A percentile compares a stretch with the other conserved stretches of the same genome.
phyloP scores from a whole-genome alignment of 2,329 filamentous ascomycete species.

The Pyrenochaeta sp. region DNA sequence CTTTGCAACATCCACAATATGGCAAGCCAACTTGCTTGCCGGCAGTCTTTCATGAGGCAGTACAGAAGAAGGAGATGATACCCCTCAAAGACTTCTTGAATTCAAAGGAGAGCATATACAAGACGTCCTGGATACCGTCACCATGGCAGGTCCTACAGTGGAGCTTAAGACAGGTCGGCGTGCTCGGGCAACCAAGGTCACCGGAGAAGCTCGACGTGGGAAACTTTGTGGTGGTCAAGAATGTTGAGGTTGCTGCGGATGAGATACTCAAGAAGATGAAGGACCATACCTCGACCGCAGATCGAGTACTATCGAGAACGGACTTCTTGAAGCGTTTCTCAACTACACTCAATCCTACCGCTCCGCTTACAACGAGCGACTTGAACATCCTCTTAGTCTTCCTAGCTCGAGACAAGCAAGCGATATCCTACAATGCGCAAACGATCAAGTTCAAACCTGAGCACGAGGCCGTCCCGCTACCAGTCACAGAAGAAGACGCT shows the following conservation, averaged over 20 bases:
- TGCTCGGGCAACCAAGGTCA: conserved; percentile 59
- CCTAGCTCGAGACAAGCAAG: conserved; percentile 68
- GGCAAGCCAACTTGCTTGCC: conserved; percentile 84
- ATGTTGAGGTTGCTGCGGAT: conserved; percentile 65
- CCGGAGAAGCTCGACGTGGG: conserved; percentile 68
- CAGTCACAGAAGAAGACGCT: conserved; percentile 79
- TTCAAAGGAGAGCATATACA: conserved; percentile 75
- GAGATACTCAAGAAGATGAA: conserved; percentile 49
- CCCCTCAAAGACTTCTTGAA: conserved; percentile 73
- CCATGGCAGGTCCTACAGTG: conserved; percentile 78
- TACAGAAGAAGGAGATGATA: conserved; percentile 74
- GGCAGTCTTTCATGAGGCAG: conserved; percentile 78
- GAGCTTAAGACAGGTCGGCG: conserved; percentile 72
- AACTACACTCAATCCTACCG: conserved; percentile 32
- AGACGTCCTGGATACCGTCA: conserved; percentile 71
- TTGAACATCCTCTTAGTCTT: conserved; percentile 74
- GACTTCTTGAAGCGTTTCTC: conserved; percentile 47
- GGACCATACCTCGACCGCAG: conserved; percentile 42
- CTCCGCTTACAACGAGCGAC: conserved; percentile 62
- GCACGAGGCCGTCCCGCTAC: conserved; percentile 51
- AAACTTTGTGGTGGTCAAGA: conserved; percentile 72
- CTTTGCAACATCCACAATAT: conserved; percentile 78
- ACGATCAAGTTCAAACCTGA: conserved; percentile 72
- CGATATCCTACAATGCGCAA: conserved; percentile 81
- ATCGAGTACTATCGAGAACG: conserved; percentile 45